Evolutionary conservation across 768 basidiomycete species (phyloP).

Genomic region (Leucocoprinus sp.): DNA sequence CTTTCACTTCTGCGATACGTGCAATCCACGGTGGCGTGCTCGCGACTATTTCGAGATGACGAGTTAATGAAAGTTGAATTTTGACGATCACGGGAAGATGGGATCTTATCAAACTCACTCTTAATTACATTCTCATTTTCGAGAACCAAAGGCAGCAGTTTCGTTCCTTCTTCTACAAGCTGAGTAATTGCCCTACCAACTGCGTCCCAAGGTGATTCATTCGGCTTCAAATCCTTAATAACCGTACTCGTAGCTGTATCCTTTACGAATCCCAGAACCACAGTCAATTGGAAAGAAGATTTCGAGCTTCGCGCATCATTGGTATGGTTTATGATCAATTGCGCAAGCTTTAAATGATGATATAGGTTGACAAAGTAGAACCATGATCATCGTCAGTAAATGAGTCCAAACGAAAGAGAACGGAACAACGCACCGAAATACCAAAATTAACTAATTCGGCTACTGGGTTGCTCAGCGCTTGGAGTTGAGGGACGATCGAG

Average conservation of each 20-base stretch:
- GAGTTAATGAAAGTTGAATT: neutral
- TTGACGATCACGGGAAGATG: no score
- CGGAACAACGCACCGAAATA: conserved; percentile 54
- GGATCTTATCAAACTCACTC: conserved; percentile 49
- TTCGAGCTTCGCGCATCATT: conserved; percentile 74
- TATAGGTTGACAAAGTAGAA: no score
- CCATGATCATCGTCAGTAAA: neutral
- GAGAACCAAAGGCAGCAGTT: conserved; percentile 59
- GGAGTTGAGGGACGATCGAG: conserved; percentile 64
- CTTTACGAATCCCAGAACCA: conserved; percentile 62
- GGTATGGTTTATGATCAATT: conserved; percentile 82
- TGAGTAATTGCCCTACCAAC: conserved; percentile 62
- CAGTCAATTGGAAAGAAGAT: conserved; percentile 65
- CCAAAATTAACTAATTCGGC: conserved; percentile 86
- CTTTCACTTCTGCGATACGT: conserved; percentile 76
- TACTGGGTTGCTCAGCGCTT: conserved; percentile 61
- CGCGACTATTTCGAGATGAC: conserved; percentile 37
- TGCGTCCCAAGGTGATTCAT: conserved; percentile 68
- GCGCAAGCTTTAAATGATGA: conserved; percentile 91
- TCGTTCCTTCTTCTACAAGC: conserved; percentile 62
- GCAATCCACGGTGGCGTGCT: conserved; percentile 80
- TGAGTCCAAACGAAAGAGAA: neutral
- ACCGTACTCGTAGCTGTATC: conserved; percentile 67
- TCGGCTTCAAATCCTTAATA: conserved; percentile 58
- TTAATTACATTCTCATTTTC: conserved; percentile 75